Percentiles rank a stretch among this genome's conserved stretches.
These are phyloP conservation scores for Ophiostoma himal-ulmi DNA, from an alignment of 2,329 filamentous ascomycete species.

Conservation along the genomic window DNA sequence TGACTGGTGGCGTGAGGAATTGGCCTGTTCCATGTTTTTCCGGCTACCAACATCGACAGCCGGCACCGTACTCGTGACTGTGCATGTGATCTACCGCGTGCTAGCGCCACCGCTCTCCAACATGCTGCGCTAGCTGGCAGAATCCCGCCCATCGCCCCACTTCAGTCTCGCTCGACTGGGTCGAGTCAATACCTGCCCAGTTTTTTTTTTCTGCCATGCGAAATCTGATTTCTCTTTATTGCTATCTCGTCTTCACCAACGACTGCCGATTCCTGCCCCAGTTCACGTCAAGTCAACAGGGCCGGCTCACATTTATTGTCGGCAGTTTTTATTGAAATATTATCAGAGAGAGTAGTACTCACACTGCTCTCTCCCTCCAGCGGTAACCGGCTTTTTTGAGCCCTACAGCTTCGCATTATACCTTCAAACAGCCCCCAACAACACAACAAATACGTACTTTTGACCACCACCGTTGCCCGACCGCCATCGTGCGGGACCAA, in stretches of 20 bases:
- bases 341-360: not conserved
- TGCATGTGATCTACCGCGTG: not conserved
- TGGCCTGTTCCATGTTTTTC: slow-evolving; percentile 25
- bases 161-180: not conserved
- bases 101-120: slow-evolving; percentile 11
- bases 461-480: not conserved
- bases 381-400: not conserved
- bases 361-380: not conserved
- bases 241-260: slow-evolving; percentile 3
- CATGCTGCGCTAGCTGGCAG: slow-evolving; percentile 15
- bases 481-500: slow-evolving; percentile 2
- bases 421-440: not conserved
- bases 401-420: not conserved
- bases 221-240: slow-evolving; percentile 16
- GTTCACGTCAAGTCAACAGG: slow-evolving; percentile 14
- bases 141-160: slow-evolving; percentile 16
- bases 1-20: slow-evolving; percentile 26
- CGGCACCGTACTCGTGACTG: not conserved
- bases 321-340: not conserved
- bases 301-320: slow-evolving; percentile 1
- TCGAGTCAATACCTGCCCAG: slow-evolving; percentile 10
- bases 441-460: slow-evolving; percentile 6
- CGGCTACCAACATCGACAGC: slow-evolving; percentile 9
- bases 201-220: slow-evolving; percentile 14
- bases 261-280: slow-evolving; percentile 10